Base-by-base conservation (phyloP, 805 yeast species). In the Peterozyma toletana region DNA sequence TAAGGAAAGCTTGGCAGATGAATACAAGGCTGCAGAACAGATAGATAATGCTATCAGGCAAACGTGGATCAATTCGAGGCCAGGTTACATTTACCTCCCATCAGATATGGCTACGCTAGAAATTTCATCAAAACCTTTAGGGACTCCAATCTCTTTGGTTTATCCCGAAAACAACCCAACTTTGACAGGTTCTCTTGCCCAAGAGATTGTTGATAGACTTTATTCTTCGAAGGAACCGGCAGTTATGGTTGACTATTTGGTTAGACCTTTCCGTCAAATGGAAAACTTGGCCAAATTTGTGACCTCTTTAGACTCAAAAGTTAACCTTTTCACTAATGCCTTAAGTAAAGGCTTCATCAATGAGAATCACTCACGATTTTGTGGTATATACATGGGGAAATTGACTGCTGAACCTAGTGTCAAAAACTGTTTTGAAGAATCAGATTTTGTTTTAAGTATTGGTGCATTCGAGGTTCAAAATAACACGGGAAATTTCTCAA, bases 1-100 rank as follows among this genome's bases (percentile, higher is more conserved):
- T 15, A 68, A 75, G 35, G 82, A 73, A 53, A 63, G 70, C 37
- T 54, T 83, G 39, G 62, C 55, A 3, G 69, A 72, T 47, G 63
- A 77, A 9, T 48, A 55, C 0, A 60, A 62, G 9, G 85, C 80
- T 1, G 66, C 80, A 30, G 63, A 63, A 18, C 79, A 83, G 58
- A 77, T 90, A 43, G 97, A 91, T 59, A 63, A 65, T 17, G 83
- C 86, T 6, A 74, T 90, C 44, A 56, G 54, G 36, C 66, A 71
- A 17, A 77, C 86, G 17, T 64, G 77, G 50, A 66, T 59, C 34
- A 68, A 73, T 38, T 77, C 81, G 33, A 78, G 82, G 58, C 97
- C 97, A 0, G 96, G 95, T n/a, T 89, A 84, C 55, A 58, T 89
- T 38, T 86, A 77, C 57, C 59, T 90, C 39, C 96, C 97, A 1